phyloP scores from a whole-genome alignment of 2,329 filamentous ascomycete genomes.

The Neopestalotiopsis clavispora region DNA sequence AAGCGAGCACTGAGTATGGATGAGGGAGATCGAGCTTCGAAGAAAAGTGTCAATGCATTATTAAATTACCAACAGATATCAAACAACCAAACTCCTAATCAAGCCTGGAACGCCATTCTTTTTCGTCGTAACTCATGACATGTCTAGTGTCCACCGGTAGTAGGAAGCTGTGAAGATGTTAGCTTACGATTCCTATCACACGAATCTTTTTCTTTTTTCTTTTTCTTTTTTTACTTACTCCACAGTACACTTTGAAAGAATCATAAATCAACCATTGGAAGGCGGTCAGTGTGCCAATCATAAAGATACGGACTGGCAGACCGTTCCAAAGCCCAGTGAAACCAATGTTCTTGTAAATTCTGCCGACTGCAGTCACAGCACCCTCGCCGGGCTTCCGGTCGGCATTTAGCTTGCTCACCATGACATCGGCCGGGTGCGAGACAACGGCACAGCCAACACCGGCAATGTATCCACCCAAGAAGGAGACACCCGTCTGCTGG shows the following conservation, averaged over 20 bases:
- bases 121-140: conserved; percentile 4
- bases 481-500: conserved; percentile 46
- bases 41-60: background rate
- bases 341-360: conserved; percentile 85
- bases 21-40: background rate
- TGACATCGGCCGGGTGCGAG: conserved; percentile 78
- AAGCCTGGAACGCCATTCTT: background rate
- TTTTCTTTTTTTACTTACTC: conserved; percentile 10
- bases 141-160: conserved; percentile 21
- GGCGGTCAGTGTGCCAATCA: conserved; percentile 80
- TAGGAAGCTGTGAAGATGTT: conserved; percentile 17
- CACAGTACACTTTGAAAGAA: conserved; percentile 21
- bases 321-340: conserved; percentile 89
- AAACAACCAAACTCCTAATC: background rate
- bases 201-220: too few relatives aligned
- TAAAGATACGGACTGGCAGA: conserved; percentile 78
- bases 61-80: background rate
- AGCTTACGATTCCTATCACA: background rate
- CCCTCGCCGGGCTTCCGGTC: conserved; percentile 75
- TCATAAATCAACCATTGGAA: conserved; percentile 89
- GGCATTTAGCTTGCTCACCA: conserved; percentile 88
- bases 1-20: background rate
- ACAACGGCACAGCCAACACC: conserved; percentile 84
- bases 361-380: conserved; percentile 70
- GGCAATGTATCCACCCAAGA: conserved; percentile 79